Evolutionary conservation across 257 asterid species (phyloP).

Genomic region (Fraxinus excelsior): DNA sequence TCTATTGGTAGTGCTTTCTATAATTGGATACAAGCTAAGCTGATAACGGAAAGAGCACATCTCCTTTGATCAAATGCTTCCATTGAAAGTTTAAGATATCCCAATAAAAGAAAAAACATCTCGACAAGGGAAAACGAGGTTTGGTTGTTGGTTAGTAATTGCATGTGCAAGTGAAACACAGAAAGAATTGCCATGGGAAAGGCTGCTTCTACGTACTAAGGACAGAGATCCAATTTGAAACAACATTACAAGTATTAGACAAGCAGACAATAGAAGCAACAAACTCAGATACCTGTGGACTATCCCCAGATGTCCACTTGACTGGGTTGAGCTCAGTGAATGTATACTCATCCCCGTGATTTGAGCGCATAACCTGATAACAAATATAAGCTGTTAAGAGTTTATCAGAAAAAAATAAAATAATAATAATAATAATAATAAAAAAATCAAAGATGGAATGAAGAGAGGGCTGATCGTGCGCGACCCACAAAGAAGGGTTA

Average conservation of each 20-base stretch:
- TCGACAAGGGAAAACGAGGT: background rate
- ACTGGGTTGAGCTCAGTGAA: constrained; percentile 65
- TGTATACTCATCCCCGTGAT: constrained; percentile 65
- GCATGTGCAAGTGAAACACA: background rate
- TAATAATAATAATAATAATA: too few species aligned
- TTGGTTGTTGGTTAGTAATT: background rate
- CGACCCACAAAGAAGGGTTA: constrained; percentile 6
- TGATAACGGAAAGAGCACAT: background rate
- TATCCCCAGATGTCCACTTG: constrained; percentile 57
- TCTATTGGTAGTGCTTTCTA: background rate
- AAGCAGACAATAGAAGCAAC: constrained; percentile 15
- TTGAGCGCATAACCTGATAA: constrained; percentile 74
- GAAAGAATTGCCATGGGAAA: background rate
- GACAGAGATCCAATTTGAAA: background rate
- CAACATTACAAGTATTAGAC: constrained; percentile 2
- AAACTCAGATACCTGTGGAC: constrained; percentile 61
- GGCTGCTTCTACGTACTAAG: background rate
- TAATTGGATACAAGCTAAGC: background rate
- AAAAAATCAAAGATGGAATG: background rate
- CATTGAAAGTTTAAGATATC: background rate
- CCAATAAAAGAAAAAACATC: background rate
- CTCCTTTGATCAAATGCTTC: background rate
- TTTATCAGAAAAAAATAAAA: constrained; percentile 3
- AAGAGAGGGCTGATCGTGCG: background rate
- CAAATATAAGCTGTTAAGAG: background rate